A percentile compares a stretch with the other conserved stretches of the same genome.
These are phyloP conservation scores for Calonectria pteridis DNA, from an alignment of 2,329 filamentous ascomycete species.

Conservation along the genomic window DNA sequence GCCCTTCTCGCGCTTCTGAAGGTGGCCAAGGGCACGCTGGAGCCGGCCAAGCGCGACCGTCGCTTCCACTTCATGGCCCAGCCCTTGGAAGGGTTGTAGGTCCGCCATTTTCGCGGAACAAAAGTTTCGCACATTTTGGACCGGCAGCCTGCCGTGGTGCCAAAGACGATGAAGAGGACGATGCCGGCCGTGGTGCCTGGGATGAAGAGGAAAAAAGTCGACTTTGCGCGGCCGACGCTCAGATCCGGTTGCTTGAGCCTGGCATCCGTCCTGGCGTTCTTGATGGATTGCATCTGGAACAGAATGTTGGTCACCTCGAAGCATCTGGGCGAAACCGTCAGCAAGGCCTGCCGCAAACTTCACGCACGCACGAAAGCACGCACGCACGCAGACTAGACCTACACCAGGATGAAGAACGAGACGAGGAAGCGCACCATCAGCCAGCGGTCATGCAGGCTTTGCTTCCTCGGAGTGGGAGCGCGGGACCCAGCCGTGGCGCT, in stretches of 20 bases:
- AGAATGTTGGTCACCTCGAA: background rate
- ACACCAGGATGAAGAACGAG: background rate
- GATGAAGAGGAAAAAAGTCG: background rate
- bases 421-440: background rate
- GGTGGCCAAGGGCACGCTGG: background rate
- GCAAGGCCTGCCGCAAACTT: too few species aligned
- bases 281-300: background rate
- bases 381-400: background rate
- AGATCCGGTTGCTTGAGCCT: background rate
- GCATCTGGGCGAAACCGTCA: too few species aligned
- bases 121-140: slow-evolving; percentile 3
- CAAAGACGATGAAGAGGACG: background rate
- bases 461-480: background rate
- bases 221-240: background rate
- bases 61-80: background rate
- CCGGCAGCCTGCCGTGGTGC: background rate
- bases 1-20: background rate
- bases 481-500: background rate
- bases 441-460: background rate
- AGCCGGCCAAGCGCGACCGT: background rate
- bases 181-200: background rate
- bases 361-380: too few species aligned
- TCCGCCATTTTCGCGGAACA: background rate
- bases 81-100: background rate
- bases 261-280: background rate